phyloP scores from a whole-genome alignment of 2,329 filamentous ascomycete species.

The Botryotinia globosa region DNA sequence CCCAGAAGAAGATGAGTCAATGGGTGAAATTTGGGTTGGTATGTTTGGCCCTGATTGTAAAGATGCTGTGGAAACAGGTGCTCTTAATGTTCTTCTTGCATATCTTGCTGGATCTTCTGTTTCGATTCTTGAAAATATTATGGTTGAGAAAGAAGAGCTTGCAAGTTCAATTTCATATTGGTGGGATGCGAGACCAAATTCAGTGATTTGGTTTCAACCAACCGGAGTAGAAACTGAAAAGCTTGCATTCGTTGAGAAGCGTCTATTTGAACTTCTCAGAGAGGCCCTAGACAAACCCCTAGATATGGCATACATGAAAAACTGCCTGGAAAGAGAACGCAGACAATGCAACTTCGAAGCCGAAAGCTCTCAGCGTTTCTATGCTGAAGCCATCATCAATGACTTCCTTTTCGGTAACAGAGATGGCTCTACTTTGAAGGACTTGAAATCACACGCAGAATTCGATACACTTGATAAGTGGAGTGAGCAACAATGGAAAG shows the following conservation, averaged over 20 bases:
- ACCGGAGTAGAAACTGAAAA: constrained; percentile 85
- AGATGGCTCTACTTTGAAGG: constrained; percentile 71
- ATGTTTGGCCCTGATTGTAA: constrained; percentile 85
- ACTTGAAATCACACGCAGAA: constrained; percentile 55
- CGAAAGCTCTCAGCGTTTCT: constrained; percentile 77
- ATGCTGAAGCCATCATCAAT: constrained; percentile 80
- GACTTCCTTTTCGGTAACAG: constrained; percentile 89
- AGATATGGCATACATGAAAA: constrained; percentile 85
- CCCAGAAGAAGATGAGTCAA: constrained; percentile 93
- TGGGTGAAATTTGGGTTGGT: constrained; percentile 79
- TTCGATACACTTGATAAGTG: constrained; percentile 73
- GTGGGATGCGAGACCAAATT: constrained; percentile 75
- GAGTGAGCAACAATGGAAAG: constrained; percentile 80
- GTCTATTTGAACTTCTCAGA: constrained; percentile 78
- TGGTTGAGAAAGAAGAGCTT: constrained; percentile 91
- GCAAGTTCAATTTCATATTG: constrained; percentile 81
- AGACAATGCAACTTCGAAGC: constrained; percentile 80
- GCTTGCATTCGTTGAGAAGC: constrained; percentile 77
- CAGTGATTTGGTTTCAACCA: constrained; percentile 80
- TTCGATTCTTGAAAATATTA: constrained; percentile 82
- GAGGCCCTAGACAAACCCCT: constrained; percentile 77
- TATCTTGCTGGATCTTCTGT: constrained; percentile 94
- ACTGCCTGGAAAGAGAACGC: constrained; percentile 79
- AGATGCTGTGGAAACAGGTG: constrained; percentile 65
- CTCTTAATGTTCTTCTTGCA: constrained; percentile 74